Base-by-base conservation (phyloP, 352 stramenopile genomes). In the Phytophthora sojae region DNA sequence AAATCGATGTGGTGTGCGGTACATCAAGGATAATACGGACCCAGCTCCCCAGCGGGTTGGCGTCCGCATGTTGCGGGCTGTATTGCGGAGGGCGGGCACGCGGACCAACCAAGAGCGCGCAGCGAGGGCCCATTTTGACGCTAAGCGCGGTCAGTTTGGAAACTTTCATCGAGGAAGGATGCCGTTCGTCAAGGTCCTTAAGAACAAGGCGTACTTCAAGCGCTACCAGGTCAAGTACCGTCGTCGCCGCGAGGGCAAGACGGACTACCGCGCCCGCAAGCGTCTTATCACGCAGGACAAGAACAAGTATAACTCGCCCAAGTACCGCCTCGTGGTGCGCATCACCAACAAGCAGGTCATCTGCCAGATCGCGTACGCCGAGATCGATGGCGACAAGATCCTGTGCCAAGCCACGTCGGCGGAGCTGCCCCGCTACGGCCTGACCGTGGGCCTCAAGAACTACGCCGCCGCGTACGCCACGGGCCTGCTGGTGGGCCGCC, bases 261-360 rank as follows among this genome's bases (percentile, higher is more conserved):
- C 98, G 68, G 98, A 99, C 88, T 99, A 99, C 94, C 97, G 97
- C 79, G 96, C 98, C 59, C 97, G 98, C 76, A 99, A 99, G 89
- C 93, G 97, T 76, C 83, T 99, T 1, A 99, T 99, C 74, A 97
- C 93, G 65, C 96, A 99, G 81, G 97, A 99, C 81, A 99, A 99
- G 96, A 99, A 99, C 97, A 99, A 99, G 93, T 99, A 99, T 96
- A 98, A 99, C 88, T 98, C 94, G 70, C 97, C 97, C 64, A 99
- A 99, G 91, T 98, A 99, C 85, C 89, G 96, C 62, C 89, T 99
- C 30, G 95, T 99, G 8, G 96, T 98, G 61, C 93, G 95, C 73
- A 97, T 98, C 81, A 98, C 96, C 64, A 99, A 99, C 92, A 96
- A 87, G 65, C 83, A 98, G 76, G 94, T 99, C 14, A 99, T 99